These are phyloP conservation scores for Carallia brachiata DNA, from an alignment of 345 rosid species.

Conservation along the genomic window DNA sequence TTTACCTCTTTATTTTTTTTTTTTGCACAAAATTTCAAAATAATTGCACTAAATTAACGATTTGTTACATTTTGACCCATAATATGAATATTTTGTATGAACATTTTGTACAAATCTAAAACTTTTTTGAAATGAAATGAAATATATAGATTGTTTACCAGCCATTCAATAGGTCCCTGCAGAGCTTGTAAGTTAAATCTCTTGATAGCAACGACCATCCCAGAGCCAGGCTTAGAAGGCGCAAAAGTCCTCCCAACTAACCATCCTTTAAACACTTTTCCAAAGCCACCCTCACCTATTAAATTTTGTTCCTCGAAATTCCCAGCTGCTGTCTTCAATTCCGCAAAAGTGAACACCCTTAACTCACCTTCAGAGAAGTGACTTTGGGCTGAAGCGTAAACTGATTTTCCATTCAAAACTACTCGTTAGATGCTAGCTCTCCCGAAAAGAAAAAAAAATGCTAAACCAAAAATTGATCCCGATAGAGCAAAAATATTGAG, in stretches of 20 bases:
- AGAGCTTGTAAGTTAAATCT: slow-evolving; percentile 56
- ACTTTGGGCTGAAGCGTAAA: slow-evolving; percentile 33
- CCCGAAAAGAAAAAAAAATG: too few relatives aligned
- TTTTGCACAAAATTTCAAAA: too few relatives aligned
- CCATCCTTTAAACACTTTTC: slow-evolving; percentile 83
- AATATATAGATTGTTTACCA: slow-evolving; percentile 34
- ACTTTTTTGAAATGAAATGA: too few relatives aligned
- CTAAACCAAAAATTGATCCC: too few relatives aligned
- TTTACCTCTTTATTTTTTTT: too few relatives aligned
- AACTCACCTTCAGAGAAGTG: slow-evolving; percentile 42
- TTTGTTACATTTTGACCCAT: too few relatives aligned
- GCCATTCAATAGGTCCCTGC: slow-evolving; percentile 79
- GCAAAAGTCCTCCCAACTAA: slow-evolving; percentile 54
- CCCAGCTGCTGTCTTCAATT: slow-evolving; percentile 54
- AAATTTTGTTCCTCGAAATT: slow-evolving; percentile 54
- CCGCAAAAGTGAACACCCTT: slow-evolving; percentile 54
- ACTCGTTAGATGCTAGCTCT: not conserved
- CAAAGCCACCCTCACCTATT: slow-evolving; percentile 81
- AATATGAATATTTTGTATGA: too few relatives aligned
- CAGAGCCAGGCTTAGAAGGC: slow-evolving; percentile 56
- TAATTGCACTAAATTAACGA: too few relatives aligned
- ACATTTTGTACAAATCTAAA: too few relatives aligned
- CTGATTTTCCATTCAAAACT: too few relatives aligned
- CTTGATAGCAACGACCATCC: slow-evolving; percentile 74
- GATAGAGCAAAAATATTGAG: too few relatives aligned